Base-by-base conservation (phyloP, 768 basidiomycete genomes). In the Hygrocybe coccinea region DNA sequence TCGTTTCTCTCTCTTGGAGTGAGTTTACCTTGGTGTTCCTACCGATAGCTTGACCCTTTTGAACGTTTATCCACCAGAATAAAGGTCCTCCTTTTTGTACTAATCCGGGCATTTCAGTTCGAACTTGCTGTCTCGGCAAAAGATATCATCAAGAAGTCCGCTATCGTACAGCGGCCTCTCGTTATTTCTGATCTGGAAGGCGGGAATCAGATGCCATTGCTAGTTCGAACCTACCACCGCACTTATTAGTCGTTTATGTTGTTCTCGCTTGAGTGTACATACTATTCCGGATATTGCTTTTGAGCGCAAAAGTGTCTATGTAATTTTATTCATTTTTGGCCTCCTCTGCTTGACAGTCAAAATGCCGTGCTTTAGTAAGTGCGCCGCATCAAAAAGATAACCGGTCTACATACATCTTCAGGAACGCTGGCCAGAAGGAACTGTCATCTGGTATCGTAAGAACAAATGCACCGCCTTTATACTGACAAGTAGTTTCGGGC, bases 61-160 rank as follows among this genome's bases (percentile, higher is more conserved):
- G 21, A 6, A 10, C 38, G 37, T 8, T 54, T 29, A 19, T 21
- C 29, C 9, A 35, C 22, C 44, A 75, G 74, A 54, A 69, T 69
- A 66, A 78, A 78, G 57, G 73, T 68, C 6, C 62, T 81, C 2
- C 55, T 83, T 0, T 83, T 82, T 56, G 73, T 74, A 0, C 73
- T 84, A 4, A 54, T 83, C 5, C 77, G 81, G 2, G 71, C 76
- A 0, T 81, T 84, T 48, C 76, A 80, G 44, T 80, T 83, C 43
- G 77, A 79, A 45, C 74, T 83, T 10, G 79, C 79, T 0, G 80
- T 82, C 5, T 75, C 80, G 0, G 69, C 65, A 0, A 64, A 65
- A 8, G 75, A 82, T 21, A 68, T 84, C 29, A 62, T 61, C 15
- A 73, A 69, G 65, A 75, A 70, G 56, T 43, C 69, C 2, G 52